Evolutionary conservation across 169 alveolate species (phyloP).

Genomic region (Blepharisma undulans): DNA sequence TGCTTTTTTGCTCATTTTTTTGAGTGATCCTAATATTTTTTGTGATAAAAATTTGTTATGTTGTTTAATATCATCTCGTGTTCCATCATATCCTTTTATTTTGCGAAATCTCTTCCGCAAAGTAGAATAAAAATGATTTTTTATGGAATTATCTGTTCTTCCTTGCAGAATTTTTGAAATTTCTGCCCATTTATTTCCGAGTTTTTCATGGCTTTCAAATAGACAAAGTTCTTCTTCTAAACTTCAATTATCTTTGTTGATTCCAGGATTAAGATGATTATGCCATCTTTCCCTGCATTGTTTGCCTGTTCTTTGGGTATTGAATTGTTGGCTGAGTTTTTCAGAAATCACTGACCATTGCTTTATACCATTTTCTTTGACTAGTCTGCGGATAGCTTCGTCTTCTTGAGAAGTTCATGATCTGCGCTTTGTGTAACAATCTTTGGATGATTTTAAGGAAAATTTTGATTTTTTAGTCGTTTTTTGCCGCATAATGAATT

Average conservation of each 20-base stretch:
- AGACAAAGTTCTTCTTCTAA: slow-evolving; percentile 69
- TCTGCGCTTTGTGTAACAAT: slow-evolving; percentile 11
- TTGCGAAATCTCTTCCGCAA: slow-evolving; percentile 56
- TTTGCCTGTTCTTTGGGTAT: slow-evolving; percentile 66
- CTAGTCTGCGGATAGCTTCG: slow-evolving; percentile 66
- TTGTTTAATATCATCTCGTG: slow-evolving; percentile 22
- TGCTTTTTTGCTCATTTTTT: background rate
- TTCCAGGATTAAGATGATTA: slow-evolving; percentile 71
- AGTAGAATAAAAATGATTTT: slow-evolving; percentile 85
- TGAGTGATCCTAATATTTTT: background rate
- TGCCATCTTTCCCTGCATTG: slow-evolving; percentile 83
- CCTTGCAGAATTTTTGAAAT: slow-evolving; percentile 84
- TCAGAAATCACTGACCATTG: slow-evolving; percentile 71
- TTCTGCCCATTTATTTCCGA: slow-evolving; percentile 87
- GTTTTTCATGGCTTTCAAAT: slow-evolving; percentile 50
- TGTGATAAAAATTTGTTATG: background rate
- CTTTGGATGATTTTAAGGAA: background rate
- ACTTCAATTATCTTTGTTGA: slow-evolving; percentile 67
- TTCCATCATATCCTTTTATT: slow-evolving; percentile 27
- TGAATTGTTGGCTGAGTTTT: background rate
- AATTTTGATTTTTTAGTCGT: background rate
- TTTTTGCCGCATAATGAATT: background rate
- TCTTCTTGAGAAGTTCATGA: slow-evolving; percentile 81
- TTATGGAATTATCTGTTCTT: slow-evolving; percentile 88
- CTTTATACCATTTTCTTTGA: slow-evolving; percentile 70